Evolutionary conservation across 208 protist genomes (phyloP), one percentile per base, ranked within the genome.

Genomic region (Naegleria lovaniensis): DNA sequence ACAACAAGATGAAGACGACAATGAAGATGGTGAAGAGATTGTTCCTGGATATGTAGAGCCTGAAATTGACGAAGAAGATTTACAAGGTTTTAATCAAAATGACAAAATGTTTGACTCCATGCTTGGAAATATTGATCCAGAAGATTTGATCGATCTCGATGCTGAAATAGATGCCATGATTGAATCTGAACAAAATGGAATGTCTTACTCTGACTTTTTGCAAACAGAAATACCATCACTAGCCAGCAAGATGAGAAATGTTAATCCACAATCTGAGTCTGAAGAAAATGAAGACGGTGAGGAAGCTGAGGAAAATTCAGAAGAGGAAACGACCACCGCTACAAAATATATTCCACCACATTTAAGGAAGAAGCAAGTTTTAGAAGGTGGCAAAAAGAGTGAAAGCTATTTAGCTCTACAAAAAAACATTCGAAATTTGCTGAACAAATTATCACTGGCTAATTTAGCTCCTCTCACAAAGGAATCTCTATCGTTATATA

Each of bases 341-440:
- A 33, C 48, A 89, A 89, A 58, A 67, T 89, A 89, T 40, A 6
- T 89, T 41, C 85, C 85, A 5, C 85, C 85, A 36, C 85, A 58
- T 88, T 38, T 88, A 36, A 29, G 85, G 7, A 89, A 89, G 5
- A 11, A 40, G 67, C 25, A 67, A 67, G 6, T 41, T 41, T 16
- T 22, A 0, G 11, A 58, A 29, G 36, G 51, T 79, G 67, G 67
- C 9, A 79, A 67, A 40, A 89, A 89, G 7, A 29, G 13, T 67
- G 29, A 67, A 38, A 13, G 9, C 1, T 67, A 89, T 67, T 9
- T 89, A 3, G 0, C 15, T 1, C 33, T 89, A 11, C 22, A 89
- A 89, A 89, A 89, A 40, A 13, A 38, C 6, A 41, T 89, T 29
- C 55, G 41, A 40, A 38, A 38, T 11, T 41, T 89, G 19, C 36